Conservation (phyloP, 176 grass and related monocot species). For the Ensete glaucum region DNA sequence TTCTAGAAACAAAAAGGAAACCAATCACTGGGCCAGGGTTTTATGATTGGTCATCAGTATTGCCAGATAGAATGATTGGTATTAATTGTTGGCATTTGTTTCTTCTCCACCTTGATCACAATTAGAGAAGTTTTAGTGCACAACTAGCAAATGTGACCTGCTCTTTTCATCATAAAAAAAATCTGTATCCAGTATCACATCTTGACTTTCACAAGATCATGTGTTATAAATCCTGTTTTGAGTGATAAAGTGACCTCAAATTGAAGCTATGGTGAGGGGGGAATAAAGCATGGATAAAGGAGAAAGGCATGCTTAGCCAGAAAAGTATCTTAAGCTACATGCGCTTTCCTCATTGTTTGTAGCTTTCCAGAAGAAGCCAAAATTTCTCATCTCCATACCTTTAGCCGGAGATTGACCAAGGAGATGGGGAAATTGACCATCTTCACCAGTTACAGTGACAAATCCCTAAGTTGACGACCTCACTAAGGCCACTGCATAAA, state of each 20-base stretch:
- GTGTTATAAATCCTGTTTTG: too few species aligned
- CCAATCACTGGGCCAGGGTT: not conserved
- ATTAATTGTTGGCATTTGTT: not conserved
- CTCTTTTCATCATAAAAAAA: not conserved
- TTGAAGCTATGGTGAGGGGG: not conserved
- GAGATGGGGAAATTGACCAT: too few species aligned
- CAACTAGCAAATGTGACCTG: not conserved
- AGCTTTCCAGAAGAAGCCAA: not conserved
- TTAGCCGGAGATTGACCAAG: too few species aligned
- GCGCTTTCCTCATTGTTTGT: not conserved
- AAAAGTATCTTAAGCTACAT: too few species aligned
- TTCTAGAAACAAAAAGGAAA: not conserved
- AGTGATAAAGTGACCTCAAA: too few species aligned
- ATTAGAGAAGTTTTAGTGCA: not conserved
- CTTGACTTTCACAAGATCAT: too few species aligned
- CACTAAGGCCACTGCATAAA: too few species aligned
- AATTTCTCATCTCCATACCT: too few species aligned
- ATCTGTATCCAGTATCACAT: too few species aligned
- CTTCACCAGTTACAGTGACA: too few species aligned
- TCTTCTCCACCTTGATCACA: not conserved
- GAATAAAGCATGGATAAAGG: not conserved
- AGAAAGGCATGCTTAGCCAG: not conserved
- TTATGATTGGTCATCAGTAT: not conserved
- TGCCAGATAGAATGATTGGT: not conserved
- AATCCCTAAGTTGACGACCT: too few species aligned